These are phyloP conservation scores for Taxillus chinensis DNA, from an alignment of 164 flowering plant species.

Conservation along the genomic window DNA sequence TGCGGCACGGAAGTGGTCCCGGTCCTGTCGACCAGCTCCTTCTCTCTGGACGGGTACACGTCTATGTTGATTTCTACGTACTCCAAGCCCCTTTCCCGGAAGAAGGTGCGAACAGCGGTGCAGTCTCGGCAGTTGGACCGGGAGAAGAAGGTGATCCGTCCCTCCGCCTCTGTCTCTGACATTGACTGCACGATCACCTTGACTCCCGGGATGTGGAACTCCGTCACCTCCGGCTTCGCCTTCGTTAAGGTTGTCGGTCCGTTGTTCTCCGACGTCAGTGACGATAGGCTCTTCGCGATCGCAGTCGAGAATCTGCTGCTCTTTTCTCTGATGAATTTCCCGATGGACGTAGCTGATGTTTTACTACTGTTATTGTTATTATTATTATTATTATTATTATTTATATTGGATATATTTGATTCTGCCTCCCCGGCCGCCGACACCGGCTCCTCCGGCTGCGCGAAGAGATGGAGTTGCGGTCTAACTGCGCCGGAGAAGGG, in stretches of 20 bases:
- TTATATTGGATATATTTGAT: too few relatives aligned
- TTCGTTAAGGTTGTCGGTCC: not conserved
- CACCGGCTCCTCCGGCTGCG: slow-evolving; percentile 6
- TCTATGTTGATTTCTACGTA: slow-evolving; percentile 84
- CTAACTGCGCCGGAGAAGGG: too few relatives aligned
- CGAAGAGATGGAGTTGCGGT: not conserved
- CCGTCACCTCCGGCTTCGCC: slow-evolving; percentile 27
- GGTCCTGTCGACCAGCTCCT: slow-evolving; percentile 56
- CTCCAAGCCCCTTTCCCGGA: slow-evolving; percentile 45
- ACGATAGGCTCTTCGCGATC: slow-evolving; percentile 35
- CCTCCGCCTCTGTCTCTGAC: slow-evolving; percentile 27
- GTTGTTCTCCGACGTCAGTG: slow-evolving; percentile 20
- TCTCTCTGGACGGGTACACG: slow-evolving; percentile 60
- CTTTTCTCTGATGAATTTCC: slow-evolving; percentile 48
- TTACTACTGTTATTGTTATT: slow-evolving; percentile 9
- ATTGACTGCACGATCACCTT: slow-evolving; percentile 49
- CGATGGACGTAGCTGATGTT: slow-evolving; percentile 14
- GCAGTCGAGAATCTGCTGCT: slow-evolving; percentile 55
- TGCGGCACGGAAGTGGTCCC: slow-evolving; percentile 62
- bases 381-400: too few relatives aligned
- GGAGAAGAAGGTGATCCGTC: slow-evolving; percentile 65
- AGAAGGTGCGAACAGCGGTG: slow-evolving; percentile 56
- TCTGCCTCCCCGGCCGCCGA: slow-evolving; percentile 9
- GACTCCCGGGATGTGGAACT: slow-evolving; percentile 54
- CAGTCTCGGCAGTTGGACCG: slow-evolving; percentile 80